These are phyloP conservation scores for Rhodotorula toruloides DNA, from an alignment of 768 basidiomycete species.

Conservation along the genomic window DNA sequence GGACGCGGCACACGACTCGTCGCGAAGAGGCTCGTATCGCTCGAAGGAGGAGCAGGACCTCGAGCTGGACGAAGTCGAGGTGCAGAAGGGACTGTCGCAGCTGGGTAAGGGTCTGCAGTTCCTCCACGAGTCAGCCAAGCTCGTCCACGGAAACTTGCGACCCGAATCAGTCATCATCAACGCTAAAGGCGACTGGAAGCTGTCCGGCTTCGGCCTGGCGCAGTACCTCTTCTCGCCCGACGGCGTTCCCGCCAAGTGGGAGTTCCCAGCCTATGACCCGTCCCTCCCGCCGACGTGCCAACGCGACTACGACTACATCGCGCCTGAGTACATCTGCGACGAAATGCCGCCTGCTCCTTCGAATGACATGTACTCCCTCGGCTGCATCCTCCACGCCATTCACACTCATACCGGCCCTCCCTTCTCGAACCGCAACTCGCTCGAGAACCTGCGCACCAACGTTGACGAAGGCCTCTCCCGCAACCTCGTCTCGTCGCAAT, in stretches of 20 bases:
- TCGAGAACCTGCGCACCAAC: conserved; percentile 47
- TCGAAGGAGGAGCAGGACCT: conserved; percentile 51
- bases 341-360: conserved; percentile 70
- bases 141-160: conserved; percentile 85
- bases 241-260: conserved; percentile 74
- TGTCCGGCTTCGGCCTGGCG: conserved; percentile 80
- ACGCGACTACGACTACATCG: conserved; percentile 90
- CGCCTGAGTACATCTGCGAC: conserved; percentile 90
- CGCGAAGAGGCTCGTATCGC: background rate
- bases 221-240: conserved; percentile 66
- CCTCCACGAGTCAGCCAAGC: conserved; percentile 80
- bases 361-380: conserved; percentile 89
- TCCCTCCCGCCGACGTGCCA: conserved; percentile 74
- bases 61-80: conserved; percentile 97
- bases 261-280: conserved; percentile 81
- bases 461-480: conserved; percentile 41
- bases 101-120: conserved; percentile 58
- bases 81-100: conserved; percentile 93
- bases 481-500: conserved; percentile 25
- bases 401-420: conserved; percentile 83
- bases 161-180: conserved; percentile 87
- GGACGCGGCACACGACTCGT: conserved; percentile 48
- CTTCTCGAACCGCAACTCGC: conserved; percentile 65
- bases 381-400: conserved; percentile 78
- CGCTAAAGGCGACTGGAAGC: conserved; percentile 96